Evolutionary conservation across 1,139 yeast genomes (phyloP), one percentile per base, ranked within the genome.

Genomic region (Cylindricascospora bacillispora): DNA sequence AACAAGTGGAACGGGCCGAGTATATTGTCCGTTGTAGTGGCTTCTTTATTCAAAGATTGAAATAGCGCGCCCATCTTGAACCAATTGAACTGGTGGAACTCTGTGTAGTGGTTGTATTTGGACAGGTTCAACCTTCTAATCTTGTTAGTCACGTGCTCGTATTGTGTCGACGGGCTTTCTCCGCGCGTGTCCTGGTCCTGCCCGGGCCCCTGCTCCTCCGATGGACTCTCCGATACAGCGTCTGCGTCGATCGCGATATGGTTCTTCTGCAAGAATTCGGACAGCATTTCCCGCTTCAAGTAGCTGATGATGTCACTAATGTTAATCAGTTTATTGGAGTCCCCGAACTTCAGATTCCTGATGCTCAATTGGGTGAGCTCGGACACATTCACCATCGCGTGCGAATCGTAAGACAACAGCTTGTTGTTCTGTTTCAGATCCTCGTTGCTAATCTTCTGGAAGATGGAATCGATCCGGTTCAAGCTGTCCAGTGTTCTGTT

Each of bases 1-100:
- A 7, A n/a, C n/a, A n/a, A n/a, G 9, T 18, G 23, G 9, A 82
- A 57, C 0, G 93, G 86, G 0, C 93, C 93, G 33, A 74, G 59
- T 38, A 82, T 54, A 41, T 78, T 81, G 39, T 74, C 80, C 12
- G 64, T 56, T 1, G 71, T 62, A 0, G 67, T 56, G 0, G 80
- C 66, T 27, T 65, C 62, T 9, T 52, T 50, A 37, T 79, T 66
- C 13, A 64, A 49, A 31, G 60, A 54, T 39, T 65, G 60, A 39
- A 65, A 70, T 24, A 74, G 49, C 1, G 67, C 54, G 0, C 92
- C 93, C 23, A 79, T 49, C 33, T 62, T 60, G 26, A 68, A 50
- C 82, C 86, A 76, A 45, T 75, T 66, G 40, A 62, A 64, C 19
- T 49, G 51, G 15, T 41, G 36, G 31, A 59, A 54, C 1, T 41